phyloP scores from a whole-genome alignment of 768 basidiomycete genomes.

The Coprinellus aureogranulatus region DNA sequence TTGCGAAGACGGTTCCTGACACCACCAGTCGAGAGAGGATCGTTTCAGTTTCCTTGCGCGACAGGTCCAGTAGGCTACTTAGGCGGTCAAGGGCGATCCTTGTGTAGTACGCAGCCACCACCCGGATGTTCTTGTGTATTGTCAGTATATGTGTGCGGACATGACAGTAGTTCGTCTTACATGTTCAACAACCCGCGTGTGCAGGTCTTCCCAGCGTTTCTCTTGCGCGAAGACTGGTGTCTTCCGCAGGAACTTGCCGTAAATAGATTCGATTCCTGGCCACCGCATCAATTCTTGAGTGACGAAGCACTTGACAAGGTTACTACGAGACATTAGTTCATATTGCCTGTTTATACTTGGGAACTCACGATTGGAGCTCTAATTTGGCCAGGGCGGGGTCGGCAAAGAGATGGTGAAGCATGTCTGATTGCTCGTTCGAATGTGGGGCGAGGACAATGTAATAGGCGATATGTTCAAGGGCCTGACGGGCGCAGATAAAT shows the following conservation, averaged over 20 bases:
- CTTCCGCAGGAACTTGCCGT: conserved; percentile 77
- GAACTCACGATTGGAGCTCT: conserved; percentile 76
- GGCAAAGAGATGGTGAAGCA: conserved; percentile 82
- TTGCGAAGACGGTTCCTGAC: conserved; percentile 89
- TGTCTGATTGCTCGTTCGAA: conserved; percentile 96
- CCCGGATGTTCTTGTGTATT: conserved; percentile 80
- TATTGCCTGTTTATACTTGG: conserved; percentile 1
- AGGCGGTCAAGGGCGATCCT: conserved; percentile 84
- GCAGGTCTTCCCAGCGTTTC: conserved; percentile 92
- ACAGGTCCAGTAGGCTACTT: conserved; percentile 83
- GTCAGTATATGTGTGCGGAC: conserved; percentile 2
- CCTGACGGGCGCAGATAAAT: conserved; percentile 46
- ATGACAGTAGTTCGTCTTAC: conserved; percentile 47
- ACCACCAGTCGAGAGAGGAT: conserved; percentile 88
- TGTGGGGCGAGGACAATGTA: conserved; percentile 92
- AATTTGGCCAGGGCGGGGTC: conserved; percentile 80
- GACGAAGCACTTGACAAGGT: conserved; percentile 90
- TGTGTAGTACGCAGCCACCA: conserved; percentile 92
- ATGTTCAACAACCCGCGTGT: conserved; percentile 94
- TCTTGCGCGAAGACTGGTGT: conserved; percentile 77
- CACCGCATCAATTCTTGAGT: conserved; percentile 94
- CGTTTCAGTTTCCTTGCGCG: conserved; percentile 78
- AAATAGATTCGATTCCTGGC: conserved; percentile 88
- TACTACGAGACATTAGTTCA: conserved; percentile 47
- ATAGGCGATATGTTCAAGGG: conserved; percentile 91